Evolutionary conservation across 179 eudicot species (phyloP), one percentile per base, ranked within the genome.

Genomic region (Sideroxylon spinosum): DNA sequence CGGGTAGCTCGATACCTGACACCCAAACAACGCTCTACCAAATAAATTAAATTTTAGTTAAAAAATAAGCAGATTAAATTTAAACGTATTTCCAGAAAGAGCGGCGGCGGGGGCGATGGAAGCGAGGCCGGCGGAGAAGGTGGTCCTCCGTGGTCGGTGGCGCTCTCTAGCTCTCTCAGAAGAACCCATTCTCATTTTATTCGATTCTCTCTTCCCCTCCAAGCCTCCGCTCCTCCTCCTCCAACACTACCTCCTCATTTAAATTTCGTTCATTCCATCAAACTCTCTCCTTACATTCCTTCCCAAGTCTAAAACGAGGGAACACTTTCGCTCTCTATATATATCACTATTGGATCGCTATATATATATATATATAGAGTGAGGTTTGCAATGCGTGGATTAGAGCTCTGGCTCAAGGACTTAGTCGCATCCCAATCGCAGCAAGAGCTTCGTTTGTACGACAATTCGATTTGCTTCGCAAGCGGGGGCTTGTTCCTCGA

Each of bases 401-500:
- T 81, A 22, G 83, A 87, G 75, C 84, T 79, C 52, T 79, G 81
- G 80, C 53, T 84, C 52, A 55, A 67, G 49, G 68, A 76, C 53
- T 73, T 73, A 17, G 29, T 76, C 16, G 22, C 78, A n/a, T 64
- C 63, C 5, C 32, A 63, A 17, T 12, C 73, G 1, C 61, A 74
- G 1, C 61, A 74, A 28, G 80, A 84, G 4, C 68, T 84, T 1
- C 81, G 82, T 53, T 60, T 85, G 9, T 79, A 73, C 84, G 73
- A 62, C 0, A 80, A 69, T 48, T 79, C 86, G 6, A 65, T 81
- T 49, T 4, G 57, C 59, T 70, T 76, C 8, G 48, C 9, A 44
- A 52, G 22, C 22, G 90, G 88, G 0, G 89, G 90, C 0, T 85
- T 92, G 83, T 93, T 93, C 84, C 82, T 89, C 72, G 87, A 90